phyloP scores from a whole-genome alignment of 176 grass and related monocot species.

The Alloteropsis semialata region DNA sequence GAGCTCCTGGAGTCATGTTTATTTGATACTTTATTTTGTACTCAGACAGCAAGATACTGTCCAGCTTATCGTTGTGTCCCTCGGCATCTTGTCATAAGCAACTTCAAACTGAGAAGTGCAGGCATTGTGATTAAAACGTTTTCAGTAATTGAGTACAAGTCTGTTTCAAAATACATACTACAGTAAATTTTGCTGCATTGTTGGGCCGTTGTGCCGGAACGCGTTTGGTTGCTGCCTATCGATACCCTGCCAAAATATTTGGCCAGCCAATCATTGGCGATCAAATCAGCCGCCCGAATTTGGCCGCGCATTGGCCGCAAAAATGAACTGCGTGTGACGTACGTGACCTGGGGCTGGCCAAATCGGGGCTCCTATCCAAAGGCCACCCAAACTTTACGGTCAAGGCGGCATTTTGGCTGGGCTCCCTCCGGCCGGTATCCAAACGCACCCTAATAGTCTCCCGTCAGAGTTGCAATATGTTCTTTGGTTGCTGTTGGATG shows the following conservation, averaged over 20 bases:
- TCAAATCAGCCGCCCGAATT: no score
- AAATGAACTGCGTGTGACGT: no score
- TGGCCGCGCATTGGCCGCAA: no score
- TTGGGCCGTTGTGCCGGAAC: not conserved
- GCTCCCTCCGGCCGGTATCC: no score
- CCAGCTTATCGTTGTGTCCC: constrained; percentile 18
- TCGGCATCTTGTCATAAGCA: constrained; percentile 41
- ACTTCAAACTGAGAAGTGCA: constrained; percentile 47
- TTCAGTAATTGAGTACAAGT: constrained; percentile 17
- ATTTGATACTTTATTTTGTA: constrained; percentile 48
- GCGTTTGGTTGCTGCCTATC: not conserved
- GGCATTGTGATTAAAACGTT: constrained; percentile 40
- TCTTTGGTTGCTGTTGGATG: not conserved
- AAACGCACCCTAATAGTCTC: no score
- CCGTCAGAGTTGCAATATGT: not conserved
- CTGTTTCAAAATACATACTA: not conserved
- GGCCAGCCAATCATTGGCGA: no score
- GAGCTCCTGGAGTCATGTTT: constrained; percentile 24
- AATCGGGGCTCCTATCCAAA: no score
- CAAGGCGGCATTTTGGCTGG: no score
- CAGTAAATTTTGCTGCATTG: not conserved
- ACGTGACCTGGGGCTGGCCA: no score
- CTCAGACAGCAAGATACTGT: constrained; percentile 36
- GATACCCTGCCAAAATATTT: no score
- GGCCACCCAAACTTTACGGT: no score